phyloP scores from a whole-genome alignment of 2,329 filamentous ascomycete species.

The Chrysoporthe puriensis region DNA sequence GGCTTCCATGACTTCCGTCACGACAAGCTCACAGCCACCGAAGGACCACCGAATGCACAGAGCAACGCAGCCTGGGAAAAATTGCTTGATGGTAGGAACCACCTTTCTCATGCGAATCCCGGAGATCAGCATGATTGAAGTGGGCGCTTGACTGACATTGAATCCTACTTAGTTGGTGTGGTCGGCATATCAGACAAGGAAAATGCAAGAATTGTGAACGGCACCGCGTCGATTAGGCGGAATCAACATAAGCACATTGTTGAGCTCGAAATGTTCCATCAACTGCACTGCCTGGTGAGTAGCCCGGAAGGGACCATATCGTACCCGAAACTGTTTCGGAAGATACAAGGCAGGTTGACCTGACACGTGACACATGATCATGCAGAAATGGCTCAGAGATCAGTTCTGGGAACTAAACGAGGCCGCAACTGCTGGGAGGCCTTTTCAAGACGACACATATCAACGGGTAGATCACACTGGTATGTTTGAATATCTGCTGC shows the following conservation, averaged over 20 bases:
- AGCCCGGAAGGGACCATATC: background rate
- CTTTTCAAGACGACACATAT: too few species aligned
- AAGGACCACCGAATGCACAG: conserved; percentile 3
- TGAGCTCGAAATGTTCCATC: background rate
- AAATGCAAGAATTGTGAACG: conserved; percentile 7
- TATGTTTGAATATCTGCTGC: too few species aligned
- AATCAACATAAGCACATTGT: background rate
- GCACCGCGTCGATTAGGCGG: background rate
- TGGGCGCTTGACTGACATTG: background rate
- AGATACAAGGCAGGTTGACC: background rate
- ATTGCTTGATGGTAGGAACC: background rate
- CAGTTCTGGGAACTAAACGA: background rate
- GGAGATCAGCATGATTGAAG: background rate
- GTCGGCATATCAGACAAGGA: background rate
- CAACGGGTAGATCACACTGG: too few species aligned
- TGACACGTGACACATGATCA: too few species aligned
- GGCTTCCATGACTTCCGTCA: conserved; percentile 1
- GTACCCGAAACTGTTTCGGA: background rate
- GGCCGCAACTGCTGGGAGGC: background rate
- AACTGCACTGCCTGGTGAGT: conserved; percentile 8
- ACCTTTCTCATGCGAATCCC: too few species aligned
- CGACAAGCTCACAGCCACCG: background rate
- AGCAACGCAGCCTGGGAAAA: conserved; percentile 5
- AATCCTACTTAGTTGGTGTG: background rate
- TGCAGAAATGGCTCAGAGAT: conserved; percentile 5